Conservation (phyloP, 2,329 filamentous ascomycete species). For the Venturia nashicola region DNA sequence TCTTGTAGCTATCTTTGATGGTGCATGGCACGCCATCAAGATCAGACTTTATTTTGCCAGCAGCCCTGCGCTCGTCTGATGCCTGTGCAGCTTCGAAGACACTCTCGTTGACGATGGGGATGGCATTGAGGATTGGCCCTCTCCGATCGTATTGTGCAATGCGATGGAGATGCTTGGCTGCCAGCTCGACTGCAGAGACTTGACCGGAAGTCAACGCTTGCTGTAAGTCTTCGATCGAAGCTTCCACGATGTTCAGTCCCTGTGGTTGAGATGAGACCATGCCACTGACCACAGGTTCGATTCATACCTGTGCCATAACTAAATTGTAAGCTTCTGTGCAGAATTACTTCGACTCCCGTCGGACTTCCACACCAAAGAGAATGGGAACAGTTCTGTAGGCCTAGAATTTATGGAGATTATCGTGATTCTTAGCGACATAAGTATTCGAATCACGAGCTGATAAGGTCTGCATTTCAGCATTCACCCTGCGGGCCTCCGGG, state of each 20-base stretch:
- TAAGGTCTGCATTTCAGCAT: not conserved
- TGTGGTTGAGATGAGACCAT: not conserved
- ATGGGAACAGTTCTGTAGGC: not conserved
- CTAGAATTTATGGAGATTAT: not conserved
- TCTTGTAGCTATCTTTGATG: conserved; percentile 46
- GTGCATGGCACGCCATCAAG: conserved; percentile 47
- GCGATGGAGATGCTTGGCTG: conserved; percentile 33
- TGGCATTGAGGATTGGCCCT: conserved; percentile 32
- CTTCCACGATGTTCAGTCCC: conserved; percentile 31
- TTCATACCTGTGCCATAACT: not conserved
- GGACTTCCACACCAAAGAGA: not conserved
- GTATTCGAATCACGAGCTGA: not conserved
- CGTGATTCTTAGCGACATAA: not conserved
- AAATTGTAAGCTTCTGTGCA: not conserved
- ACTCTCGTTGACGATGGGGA: conserved; percentile 34
- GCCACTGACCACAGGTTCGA: not conserved
- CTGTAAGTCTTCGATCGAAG: conserved; percentile 33
- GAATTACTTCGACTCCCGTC: not conserved
- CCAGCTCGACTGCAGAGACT: conserved; percentile 34
- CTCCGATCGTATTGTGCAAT: conserved; percentile 35
- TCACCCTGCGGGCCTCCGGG: not conserved
- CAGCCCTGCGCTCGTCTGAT: conserved; percentile 33
- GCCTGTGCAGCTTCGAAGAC: conserved; percentile 35
- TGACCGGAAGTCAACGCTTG: conserved; percentile 27
- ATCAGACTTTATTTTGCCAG: conserved; percentile 22